Percentiles rank a stretch among this genome's conserved stretches.
These are phyloP conservation scores for Hygrocybe coccinea DNA, from an alignment of 768 basidiomycete genomes.

Conservation along the genomic window DNA sequence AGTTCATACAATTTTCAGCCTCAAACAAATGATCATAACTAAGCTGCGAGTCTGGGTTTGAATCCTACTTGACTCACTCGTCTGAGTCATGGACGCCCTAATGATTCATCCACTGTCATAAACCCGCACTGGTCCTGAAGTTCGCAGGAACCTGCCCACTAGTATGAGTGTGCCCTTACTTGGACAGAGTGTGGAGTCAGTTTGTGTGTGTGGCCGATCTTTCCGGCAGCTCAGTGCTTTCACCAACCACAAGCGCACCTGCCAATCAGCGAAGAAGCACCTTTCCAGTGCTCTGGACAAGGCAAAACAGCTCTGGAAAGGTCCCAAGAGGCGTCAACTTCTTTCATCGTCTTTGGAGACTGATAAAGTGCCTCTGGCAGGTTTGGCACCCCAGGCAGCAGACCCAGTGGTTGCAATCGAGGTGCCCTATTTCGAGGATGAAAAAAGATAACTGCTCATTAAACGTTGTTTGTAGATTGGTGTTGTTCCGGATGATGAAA, in stretches of 20 bases:
- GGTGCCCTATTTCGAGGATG: not conserved
- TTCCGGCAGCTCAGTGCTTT: not conserved
- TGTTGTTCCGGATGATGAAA: not conserved
- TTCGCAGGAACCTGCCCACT: constrained; percentile 1
- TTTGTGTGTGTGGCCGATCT: not conserved
- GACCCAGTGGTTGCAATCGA: not conserved
- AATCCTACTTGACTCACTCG: no score
- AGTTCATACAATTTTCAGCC: no score
- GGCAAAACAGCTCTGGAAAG: not conserved
- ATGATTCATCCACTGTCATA: no score
- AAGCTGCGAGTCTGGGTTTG: no score
- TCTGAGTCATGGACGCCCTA: no score
- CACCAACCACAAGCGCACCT: not conserved
- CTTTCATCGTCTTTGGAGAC: not conserved
- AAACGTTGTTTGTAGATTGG: not conserved
- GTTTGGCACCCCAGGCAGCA: not conserved
- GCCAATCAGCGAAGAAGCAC: not conserved
- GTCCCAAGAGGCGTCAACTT: not conserved
- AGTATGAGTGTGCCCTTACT: not conserved
- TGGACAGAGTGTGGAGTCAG: not conserved
- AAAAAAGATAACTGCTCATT: not conserved
- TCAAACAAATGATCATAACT: no score
- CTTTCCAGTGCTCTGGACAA: not conserved
- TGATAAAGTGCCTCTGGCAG: not conserved
- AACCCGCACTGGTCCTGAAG: no score